Evolutionary conservation across 768 basidiomycete genomes (phyloP).

Genomic region (Suillus occidentalis): DNA sequence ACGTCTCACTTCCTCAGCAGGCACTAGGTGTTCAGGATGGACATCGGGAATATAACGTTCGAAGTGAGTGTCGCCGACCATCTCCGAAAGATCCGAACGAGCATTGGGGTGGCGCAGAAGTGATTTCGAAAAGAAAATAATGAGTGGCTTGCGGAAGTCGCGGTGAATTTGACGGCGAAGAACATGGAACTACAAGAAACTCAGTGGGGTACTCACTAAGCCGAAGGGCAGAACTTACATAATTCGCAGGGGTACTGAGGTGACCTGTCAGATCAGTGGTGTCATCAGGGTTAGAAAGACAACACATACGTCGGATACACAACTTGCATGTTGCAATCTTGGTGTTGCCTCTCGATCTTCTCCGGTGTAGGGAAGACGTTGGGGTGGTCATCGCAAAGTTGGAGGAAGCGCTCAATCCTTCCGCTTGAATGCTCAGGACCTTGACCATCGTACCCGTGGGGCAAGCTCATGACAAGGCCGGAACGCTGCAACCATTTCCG

Average conservation of each 20-base stretch:
- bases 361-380: constrained; percentile 83
- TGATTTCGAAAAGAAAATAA: constrained; percentile 92
- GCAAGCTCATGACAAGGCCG: constrained; percentile 84
- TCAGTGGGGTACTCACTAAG: constrained; percentile 5
- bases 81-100: constrained; percentile 82
- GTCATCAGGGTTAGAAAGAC: not conserved
- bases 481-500: constrained; percentile 96
- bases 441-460: constrained; percentile 98
- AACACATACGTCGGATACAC: constrained; percentile 87
- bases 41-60: constrained; percentile 90
- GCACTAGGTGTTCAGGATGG: constrained; percentile 66
- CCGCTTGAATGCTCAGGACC: constrained; percentile 98
- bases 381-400: constrained; percentile 97
- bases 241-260: constrained; percentile 87
- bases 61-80: constrained; percentile 88
- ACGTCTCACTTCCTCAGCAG: constrained; percentile 83
- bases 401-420: constrained; percentile 93
- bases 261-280: constrained; percentile 11
- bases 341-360: constrained; percentile 93
- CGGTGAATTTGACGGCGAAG: constrained; percentile 96
- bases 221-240: constrained; percentile 45
- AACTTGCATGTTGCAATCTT: constrained; percentile 99
- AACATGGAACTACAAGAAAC: constrained; percentile 75
- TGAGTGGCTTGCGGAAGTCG: constrained; percentile 95
- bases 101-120: constrained; percentile 94